These are phyloP conservation scores for Spergularia bocconei DNA, from an alignment of 148 eudicot genomes.

Conservation along the genomic window DNA sequence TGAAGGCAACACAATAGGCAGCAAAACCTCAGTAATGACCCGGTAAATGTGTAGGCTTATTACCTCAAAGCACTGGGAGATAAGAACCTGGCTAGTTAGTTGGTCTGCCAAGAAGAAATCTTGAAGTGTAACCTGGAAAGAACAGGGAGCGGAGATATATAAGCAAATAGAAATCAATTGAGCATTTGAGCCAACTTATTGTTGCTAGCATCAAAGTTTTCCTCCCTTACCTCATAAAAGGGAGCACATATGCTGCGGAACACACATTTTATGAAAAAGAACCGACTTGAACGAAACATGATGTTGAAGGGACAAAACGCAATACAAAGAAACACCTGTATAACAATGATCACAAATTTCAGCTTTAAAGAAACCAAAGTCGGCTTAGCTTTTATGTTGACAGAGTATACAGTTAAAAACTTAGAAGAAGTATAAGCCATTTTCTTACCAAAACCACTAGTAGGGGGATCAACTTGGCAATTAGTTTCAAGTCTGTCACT, in stretches of 20 bases:
- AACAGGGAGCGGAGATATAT: background rate
- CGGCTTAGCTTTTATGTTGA: background rate
- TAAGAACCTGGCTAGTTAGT: slow-evolving; percentile 59
- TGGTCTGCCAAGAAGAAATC: slow-evolving; percentile 70
- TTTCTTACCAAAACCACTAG: slow-evolving; percentile 49
- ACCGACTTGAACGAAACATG: slow-evolving; percentile 56
- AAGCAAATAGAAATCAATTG: background rate
- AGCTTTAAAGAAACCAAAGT: background rate
- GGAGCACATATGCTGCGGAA: slow-evolving; percentile 59
- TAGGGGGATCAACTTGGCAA: slow-evolving; percentile 62
- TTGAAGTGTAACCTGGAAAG: slow-evolving; percentile 49
- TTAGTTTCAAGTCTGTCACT: slow-evolving; percentile 13
- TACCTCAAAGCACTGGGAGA: background rate
- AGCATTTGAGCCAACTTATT: background rate
- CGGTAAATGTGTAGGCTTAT: background rate
- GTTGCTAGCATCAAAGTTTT: background rate
- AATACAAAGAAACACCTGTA: slow-evolving; percentile 51
- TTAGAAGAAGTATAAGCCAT: background rate
- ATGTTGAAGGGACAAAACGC: slow-evolving; percentile 55
- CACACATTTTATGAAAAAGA: slow-evolving; percentile 35
- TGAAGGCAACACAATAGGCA: slow-evolving; percentile 11
- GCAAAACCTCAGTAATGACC: background rate
- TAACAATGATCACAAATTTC: slow-evolving; percentile 12
- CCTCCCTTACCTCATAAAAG: slow-evolving; percentile 51
- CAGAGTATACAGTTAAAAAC: background rate